phyloP scores from a whole-genome alignment of 1,284 basidiomycete species.

The Phlebopus sp. region DNA sequence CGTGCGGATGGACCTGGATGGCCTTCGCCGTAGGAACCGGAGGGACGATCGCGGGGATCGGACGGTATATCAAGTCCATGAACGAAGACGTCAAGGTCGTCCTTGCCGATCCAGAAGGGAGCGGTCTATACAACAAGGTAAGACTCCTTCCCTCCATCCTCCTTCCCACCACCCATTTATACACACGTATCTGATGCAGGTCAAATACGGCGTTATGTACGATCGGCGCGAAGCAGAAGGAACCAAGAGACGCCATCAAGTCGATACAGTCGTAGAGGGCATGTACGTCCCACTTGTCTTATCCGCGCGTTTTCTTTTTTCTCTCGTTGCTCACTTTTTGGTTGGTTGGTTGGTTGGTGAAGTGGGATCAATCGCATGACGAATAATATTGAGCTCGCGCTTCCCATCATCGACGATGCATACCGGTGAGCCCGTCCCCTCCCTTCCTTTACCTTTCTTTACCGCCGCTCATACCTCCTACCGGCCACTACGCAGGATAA shows the following conservation, averaged over 20 bases:
- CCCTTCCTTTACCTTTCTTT: background rate
- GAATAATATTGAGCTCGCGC: conserved; percentile 79
- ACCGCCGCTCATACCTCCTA: background rate
- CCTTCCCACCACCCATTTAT: background rate
- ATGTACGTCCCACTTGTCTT: conserved; percentile 54
- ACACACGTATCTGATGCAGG: conserved; percentile 37
- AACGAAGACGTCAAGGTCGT: conserved; percentile 66
- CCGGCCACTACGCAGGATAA: conserved; percentile 52
- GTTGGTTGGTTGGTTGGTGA: background rate
- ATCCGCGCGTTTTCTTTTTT: background rate
- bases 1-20: no score
- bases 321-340: no score
- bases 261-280: conserved; percentile 89
- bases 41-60: conserved; percentile 89
- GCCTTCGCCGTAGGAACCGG: conserved; percentile 69
- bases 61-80: conserved; percentile 75
- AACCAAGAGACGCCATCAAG: conserved; percentile 90
- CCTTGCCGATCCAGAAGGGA: conserved; percentile 91
- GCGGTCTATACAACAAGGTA: conserved; percentile 93
- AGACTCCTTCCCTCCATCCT: background rate
- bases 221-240: conserved; percentile 91
- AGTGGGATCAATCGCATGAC: conserved; percentile 91
- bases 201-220: conserved; percentile 94
- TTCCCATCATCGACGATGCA: conserved; percentile 83
- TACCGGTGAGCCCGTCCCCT: conserved; percentile 55